Conservation (phyloP, 148 eudicot species). For the Heliamphora exappendiculata region DNA sequence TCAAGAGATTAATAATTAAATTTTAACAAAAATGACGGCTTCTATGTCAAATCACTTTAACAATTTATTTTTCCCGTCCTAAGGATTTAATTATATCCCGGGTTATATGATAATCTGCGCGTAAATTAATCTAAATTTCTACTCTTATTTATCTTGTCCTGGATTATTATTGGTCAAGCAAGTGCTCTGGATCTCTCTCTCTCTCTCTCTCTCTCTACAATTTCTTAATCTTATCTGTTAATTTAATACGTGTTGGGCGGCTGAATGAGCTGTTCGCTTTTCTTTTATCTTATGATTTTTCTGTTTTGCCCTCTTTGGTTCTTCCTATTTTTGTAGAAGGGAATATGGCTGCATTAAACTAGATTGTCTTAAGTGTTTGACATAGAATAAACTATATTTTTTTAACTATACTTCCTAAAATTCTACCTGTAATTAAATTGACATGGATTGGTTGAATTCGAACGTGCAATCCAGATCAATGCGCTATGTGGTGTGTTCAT, state of each 20-base stretch:
- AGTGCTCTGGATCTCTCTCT: neutral
- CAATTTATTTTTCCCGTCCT: neutral
- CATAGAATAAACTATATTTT: too few relatives aligned
- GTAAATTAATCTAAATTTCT: neutral
- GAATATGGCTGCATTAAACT: neutral
- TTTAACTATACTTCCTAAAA: too few relatives aligned
- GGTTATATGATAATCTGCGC: neutral
- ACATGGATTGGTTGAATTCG: neutral
- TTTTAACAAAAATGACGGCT: too few relatives aligned
- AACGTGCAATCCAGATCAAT: too few relatives aligned
- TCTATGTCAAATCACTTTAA: too few relatives aligned
- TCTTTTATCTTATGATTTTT: neutral
- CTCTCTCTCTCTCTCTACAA: neutral
- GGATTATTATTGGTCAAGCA: neutral
- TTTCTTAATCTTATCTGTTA: conserved; percentile 19
- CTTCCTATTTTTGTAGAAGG: neutral
- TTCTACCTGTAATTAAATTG: neutral
- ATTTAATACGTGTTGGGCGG: conserved; percentile 24
- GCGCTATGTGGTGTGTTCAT: too few relatives aligned
- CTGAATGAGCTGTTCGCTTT: conserved; percentile 8
- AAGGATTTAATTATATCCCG: neutral
- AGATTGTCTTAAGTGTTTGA: too few relatives aligned
- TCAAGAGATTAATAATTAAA: too few relatives aligned
- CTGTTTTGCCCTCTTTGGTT: neutral
- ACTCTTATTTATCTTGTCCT: neutral